Evolutionary conservation across 192 early-diverging fungal species (phyloP).

Genomic region (Linnemannia exigua): DNA sequence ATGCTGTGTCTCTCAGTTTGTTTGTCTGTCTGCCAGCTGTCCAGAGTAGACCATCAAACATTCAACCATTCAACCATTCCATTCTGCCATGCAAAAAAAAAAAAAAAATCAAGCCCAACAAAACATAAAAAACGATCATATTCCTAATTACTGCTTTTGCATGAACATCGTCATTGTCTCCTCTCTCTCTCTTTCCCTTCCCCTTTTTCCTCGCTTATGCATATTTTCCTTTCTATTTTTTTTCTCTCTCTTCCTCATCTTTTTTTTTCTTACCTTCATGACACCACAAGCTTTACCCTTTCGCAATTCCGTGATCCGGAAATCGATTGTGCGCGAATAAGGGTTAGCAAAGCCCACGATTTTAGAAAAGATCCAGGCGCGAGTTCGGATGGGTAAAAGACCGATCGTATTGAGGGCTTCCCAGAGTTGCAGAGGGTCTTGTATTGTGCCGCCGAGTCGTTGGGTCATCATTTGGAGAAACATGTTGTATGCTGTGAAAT

Average conservation of each 20-base stretch:
- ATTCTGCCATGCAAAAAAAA: neutral
- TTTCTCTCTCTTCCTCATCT: neutral
- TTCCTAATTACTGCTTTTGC: neutral
- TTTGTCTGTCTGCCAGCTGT: neutral
- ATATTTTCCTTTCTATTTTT: neutral
- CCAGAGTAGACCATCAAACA: neutral
- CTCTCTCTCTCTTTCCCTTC: neutral
- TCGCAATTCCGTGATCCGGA: conserved; percentile 66
- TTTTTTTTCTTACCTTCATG: conserved; percentile 58
- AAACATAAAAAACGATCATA: no score
- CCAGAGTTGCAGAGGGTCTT: conserved; percentile 62
- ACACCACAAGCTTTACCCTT: conserved; percentile 66
- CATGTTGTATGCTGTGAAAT: neutral
- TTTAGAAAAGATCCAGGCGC: conserved; percentile 61
- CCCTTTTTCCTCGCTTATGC: neutral
- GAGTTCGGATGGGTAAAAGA: conserved; percentile 54
- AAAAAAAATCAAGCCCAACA: no score
- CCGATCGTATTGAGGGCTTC: conserved; percentile 57
- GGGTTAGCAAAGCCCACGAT: conserved; percentile 62
- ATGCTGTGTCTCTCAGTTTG: conserved; percentile 14
- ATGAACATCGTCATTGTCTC: neutral
- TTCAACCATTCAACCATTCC: no score
- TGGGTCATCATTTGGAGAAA: conserved; percentile 35
- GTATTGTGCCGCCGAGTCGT: conserved; percentile 23
- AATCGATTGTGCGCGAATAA: conserved; percentile 62